Evolutionary conservation across 257 asterid species (phyloP).

Genomic region (Paulownia fortunei): DNA sequence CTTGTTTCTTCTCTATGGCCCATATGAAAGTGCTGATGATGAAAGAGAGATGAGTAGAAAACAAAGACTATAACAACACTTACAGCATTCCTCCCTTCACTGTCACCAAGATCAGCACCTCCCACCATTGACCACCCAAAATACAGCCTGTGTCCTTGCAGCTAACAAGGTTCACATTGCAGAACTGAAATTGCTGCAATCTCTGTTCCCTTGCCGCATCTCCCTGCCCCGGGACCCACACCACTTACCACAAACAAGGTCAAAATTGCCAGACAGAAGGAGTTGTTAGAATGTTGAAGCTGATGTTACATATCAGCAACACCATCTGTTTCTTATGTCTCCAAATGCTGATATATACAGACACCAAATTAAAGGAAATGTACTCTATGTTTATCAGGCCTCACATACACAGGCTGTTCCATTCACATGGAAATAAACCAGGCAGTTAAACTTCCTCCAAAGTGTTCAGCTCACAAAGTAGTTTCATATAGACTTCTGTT

Average conservation of each 20-base stretch:
- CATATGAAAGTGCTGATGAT: not conserved
- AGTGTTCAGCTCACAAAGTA: not conserved
- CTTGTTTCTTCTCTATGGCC: slow-evolving; percentile 8
- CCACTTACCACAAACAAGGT: not conserved
- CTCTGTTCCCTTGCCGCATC: not conserved
- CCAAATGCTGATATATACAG: not conserved
- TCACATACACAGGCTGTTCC: not conserved
- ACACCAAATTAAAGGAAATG: not conserved
- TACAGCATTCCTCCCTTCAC: slow-evolving; percentile 8
- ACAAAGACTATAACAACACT: not conserved
- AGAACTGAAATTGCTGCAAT: not conserved
- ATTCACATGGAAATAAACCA: not conserved
- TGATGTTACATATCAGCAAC: not conserved
- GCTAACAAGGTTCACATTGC: not conserved
- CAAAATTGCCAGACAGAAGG: not conserved
- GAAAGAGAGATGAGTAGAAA: not conserved
- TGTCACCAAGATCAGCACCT: not conserved
- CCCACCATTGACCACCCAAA: slow-evolving; percentile 2
- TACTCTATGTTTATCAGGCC: not conserved
- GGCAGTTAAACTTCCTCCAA: not conserved
- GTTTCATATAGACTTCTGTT: not conserved
- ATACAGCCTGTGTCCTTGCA: not conserved
- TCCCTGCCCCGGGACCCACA: not conserved
- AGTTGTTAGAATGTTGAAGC: not conserved
- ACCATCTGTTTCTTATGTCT: not conserved